These are phyloP conservation scores for Pseudogymnoascus destructans DNA, from an alignment of 2,329 filamentous ascomycete genomes.

Conservation along the genomic window DNA sequence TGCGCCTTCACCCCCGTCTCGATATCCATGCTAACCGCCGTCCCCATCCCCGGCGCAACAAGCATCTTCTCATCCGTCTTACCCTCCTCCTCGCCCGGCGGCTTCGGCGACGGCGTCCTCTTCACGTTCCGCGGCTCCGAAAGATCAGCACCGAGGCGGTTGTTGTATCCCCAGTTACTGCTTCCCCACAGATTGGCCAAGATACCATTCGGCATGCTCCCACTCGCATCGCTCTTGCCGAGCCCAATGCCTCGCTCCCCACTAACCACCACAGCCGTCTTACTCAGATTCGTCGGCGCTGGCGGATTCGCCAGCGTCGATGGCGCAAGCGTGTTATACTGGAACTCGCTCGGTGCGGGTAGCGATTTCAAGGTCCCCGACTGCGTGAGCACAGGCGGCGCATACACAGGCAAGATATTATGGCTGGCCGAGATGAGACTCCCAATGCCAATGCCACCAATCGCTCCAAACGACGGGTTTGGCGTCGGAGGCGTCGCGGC, in stretches of 20 bases:
- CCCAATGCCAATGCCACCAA: slow-evolving; percentile 69
- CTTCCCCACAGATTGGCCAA: slow-evolving; percentile 93
- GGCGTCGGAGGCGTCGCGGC: slow-evolving; percentile 27
- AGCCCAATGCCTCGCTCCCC: slow-evolving; percentile 58
- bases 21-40: background rate
- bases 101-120: background rate
- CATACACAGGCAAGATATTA: slow-evolving; percentile 56
- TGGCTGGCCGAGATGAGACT: slow-evolving; percentile 78
- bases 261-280: slow-evolving; percentile 67
- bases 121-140: background rate
- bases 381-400: slow-evolving; percentile 27
- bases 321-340: slow-evolving; percentile 59
- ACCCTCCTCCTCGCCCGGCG: background rate
- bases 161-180: slow-evolving; percentile 63
- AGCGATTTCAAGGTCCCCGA: slow-evolving; percentile 22
- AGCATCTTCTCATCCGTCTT: background rate
- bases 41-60: background rate
- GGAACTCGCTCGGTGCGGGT: slow-evolving; percentile 31
- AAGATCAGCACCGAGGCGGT: slow-evolving; percentile 31
- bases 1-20: background rate
- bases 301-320: slow-evolving; percentile 73
- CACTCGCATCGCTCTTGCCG: slow-evolving; percentile 46
- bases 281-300: slow-evolving; percentile 72
- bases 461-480: slow-evolving; percentile 27
- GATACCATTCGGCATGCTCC: slow-evolving; percentile 68